These are phyloP conservation scores for Trapa incisa DNA, from an alignment of 345 rosid species.

Conservation along the genomic window DNA sequence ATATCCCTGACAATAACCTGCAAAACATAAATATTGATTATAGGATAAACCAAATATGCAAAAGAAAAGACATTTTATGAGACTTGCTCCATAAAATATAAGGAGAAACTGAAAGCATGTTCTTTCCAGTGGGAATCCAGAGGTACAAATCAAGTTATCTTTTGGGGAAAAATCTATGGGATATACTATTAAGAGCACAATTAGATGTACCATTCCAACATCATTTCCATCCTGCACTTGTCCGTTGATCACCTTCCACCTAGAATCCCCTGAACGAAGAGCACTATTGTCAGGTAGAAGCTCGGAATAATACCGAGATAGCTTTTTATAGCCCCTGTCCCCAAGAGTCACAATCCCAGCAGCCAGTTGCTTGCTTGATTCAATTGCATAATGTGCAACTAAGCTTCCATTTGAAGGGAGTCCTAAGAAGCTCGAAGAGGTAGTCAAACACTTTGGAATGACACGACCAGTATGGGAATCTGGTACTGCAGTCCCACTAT, in stretches of 20 bases:
- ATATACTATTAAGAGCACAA: neutral
- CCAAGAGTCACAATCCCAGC: slow-evolving; percentile 80
- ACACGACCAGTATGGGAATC: slow-evolving; percentile 38
- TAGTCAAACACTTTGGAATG: slow-evolving; percentile 48
- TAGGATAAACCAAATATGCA: too few species aligned
- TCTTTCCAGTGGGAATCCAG: neutral
- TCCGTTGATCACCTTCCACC: slow-evolving; percentile 37
- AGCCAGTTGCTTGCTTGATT: slow-evolving; percentile 85
- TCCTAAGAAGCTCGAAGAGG: slow-evolving; percentile 41
- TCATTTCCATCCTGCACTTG: slow-evolving; percentile 53
- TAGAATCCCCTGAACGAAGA: slow-evolving; percentile 32
- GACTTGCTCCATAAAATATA: neutral
- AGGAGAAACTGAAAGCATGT: neutral
- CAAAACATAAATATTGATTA: slow-evolving; percentile 5
- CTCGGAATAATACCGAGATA: slow-evolving; percentile 65
- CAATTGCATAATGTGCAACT: slow-evolving; percentile 72
- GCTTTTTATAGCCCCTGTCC: slow-evolving; percentile 62
- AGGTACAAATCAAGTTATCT: neutral
- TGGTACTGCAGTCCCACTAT: slow-evolving; percentile 59
- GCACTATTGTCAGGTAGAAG: slow-evolving; percentile 54
- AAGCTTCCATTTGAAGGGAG: slow-evolving; percentile 38
- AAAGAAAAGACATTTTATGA: neutral
- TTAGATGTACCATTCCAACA: slow-evolving; percentile 64
- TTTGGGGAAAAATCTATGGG: neutral
- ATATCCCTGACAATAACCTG: slow-evolving; percentile 85